Conservation (phyloP, 2,329 filamentous ascomycete genomes). For the Talaromyces sp. region DNA sequence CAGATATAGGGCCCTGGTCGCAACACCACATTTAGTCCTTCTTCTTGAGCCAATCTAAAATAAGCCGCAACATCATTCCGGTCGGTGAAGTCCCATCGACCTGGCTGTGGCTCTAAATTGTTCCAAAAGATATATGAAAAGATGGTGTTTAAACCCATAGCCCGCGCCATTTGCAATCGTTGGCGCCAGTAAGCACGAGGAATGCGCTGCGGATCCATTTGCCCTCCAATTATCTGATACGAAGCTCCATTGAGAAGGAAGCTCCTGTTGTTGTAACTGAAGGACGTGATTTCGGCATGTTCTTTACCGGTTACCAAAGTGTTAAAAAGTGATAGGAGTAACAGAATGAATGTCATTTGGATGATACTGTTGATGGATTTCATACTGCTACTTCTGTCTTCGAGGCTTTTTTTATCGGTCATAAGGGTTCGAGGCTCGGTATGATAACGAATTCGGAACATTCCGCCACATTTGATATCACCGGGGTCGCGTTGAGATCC, state of each 20-base stretch:
- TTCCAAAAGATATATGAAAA: slow-evolving; percentile 51
- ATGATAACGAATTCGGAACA: neutral
- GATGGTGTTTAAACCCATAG: slow-evolving; percentile 48
- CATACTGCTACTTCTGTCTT: neutral
- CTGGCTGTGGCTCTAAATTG: slow-evolving; percentile 38
- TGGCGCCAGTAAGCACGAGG: slow-evolving; percentile 44
- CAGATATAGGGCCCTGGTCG: slow-evolving; percentile 35
- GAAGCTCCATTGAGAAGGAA: slow-evolving; percentile 5
- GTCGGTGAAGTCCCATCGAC: slow-evolving; percentile 32
- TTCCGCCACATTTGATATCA: neutral
- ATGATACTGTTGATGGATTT: neutral
- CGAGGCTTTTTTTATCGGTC: neutral
- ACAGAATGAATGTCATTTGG: neutral
- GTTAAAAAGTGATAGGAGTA: neutral
- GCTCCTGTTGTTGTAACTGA: neutral
- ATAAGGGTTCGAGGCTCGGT: neutral
- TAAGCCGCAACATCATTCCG: slow-evolving; percentile 46
- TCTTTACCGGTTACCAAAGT: neutral
- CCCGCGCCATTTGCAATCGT: slow-evolving; percentile 38
- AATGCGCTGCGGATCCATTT: slow-evolving; percentile 36
- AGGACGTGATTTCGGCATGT: neutral
- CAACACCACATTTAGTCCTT: slow-evolving; percentile 42
- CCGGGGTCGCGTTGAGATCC: neutral
- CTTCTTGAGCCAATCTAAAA: slow-evolving; percentile 43
- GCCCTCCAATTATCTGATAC: slow-evolving; percentile 7